Evolutionary conservation across 1,139 yeast species (phyloP), one percentile per base, ranked within the genome.

Genomic region (Hanseniaspora uvarum): DNA sequence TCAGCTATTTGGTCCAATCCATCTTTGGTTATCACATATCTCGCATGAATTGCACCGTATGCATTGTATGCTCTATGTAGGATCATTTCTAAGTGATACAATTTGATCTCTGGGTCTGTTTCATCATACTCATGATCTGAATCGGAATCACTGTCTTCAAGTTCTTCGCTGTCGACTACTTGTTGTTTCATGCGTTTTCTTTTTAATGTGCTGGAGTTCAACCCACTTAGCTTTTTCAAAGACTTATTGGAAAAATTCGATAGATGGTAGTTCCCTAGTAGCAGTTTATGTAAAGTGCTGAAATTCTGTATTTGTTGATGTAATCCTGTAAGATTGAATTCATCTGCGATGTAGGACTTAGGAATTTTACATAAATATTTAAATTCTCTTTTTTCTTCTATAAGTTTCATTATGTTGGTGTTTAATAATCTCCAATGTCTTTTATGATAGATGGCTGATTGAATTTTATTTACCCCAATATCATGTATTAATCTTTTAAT

Each of bases 1-100:
- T 86, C 86, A n/a, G 95, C 96, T 97, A 92, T 89, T 38, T 86
- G 80, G 57, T 89, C 86, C 57, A 92, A 73, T 0, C 99, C 99
- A 45, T 83, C 92, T 61, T 92, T 86, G 7, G 96, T 83, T 45
- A 88, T 74, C 58, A 94, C 86, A 68, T 78, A 92, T 56, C 99
- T 73, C 7, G 96, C 96, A 68, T 92, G 99, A 54, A 94, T 89
- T 58, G 92, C 73, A 1, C 98, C 98, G 66, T 89, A 92, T 52
- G 94, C 73, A 57, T 87, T 75, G 68, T 88, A 96, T 1, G 98
- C 97, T 12, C 92, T 80, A 66, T 86, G 94, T 55, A 89, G 92
- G 47, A 92, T 77, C 55, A 87, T 59, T 79, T 75, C 62, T 77
- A 82, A 52, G 18, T 50, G 48, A 11, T 43, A 50, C 4, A 50